Conservation (phyloP, 192 early-diverging fungal genomes). For the Entophlyctis helioformis region DNA sequence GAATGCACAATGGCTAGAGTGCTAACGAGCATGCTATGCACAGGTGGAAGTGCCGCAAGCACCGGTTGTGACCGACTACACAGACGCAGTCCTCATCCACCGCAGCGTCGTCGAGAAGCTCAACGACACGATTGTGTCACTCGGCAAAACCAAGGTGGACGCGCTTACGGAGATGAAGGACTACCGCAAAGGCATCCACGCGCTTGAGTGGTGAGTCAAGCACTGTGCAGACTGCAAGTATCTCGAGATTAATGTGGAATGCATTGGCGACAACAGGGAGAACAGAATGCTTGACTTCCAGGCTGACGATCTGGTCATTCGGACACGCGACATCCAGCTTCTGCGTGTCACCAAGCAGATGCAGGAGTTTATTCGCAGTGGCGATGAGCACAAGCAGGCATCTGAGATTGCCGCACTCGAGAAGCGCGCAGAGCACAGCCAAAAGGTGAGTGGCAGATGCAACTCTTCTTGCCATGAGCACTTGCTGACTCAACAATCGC, state of each 20-base stretch:
- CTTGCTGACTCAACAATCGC: not conserved
- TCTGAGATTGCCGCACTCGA: constrained; percentile 40
- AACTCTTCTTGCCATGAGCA: not conserved
- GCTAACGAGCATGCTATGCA: not conserved
- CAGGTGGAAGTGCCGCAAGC: constrained; percentile 48
- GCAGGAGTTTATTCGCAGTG: constrained; percentile 47
- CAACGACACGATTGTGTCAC: constrained; percentile 33
- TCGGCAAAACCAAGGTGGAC: constrained; percentile 42
- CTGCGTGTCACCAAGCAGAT: constrained; percentile 50
- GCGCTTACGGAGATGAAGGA: constrained; percentile 53
- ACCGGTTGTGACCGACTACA: constrained; percentile 49
- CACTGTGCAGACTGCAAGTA: not conserved
- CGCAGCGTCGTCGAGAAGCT: constrained; percentile 35
- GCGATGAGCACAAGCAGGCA: constrained; percentile 39
- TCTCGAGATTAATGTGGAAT: no score
- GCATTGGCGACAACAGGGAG: constrained; percentile 24
- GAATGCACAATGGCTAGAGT: not conserved
- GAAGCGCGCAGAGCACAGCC: constrained; percentile 34
- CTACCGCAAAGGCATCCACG: constrained; percentile 49
- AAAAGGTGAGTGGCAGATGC: constrained; percentile 13
- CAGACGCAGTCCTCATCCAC: constrained; percentile 36
- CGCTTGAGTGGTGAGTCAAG: constrained; percentile 42
- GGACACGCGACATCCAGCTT: constrained; percentile 47
- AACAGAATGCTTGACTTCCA: constrained; percentile 54
- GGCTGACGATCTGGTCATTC: constrained; percentile 39